Conservation (phyloP, 192 early-diverging fungal species). For the Coemansia aciculifera region DNA sequence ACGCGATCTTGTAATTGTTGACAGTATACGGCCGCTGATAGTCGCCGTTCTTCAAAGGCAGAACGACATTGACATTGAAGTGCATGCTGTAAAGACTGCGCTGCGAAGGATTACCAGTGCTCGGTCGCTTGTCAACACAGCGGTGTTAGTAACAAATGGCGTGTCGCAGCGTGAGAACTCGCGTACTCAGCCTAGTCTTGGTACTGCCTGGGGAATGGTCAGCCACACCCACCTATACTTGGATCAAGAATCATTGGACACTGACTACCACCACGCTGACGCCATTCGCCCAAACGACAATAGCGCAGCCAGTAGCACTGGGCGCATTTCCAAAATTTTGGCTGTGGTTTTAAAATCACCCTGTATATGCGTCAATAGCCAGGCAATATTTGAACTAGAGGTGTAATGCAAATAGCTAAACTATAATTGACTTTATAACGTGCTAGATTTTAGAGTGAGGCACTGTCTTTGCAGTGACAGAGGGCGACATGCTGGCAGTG, state of each 20-base stretch:
- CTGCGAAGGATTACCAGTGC: conserved; percentile 21
- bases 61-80: conserved; percentile 18
- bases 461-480: background rate
- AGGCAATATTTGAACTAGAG: conserved; percentile 6
- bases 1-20: conserved; percentile 36
- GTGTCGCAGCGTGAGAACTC: conserved; percentile 30
- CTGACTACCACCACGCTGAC: background rate
- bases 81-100: conserved; percentile 33
- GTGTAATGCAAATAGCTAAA: background rate
- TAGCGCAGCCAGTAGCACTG: background rate
- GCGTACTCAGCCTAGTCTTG: conserved; percentile 37
- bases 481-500: conserved; percentile 1
- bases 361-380: conserved; percentile 2
- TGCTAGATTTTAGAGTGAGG: background rate
- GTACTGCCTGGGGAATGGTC: conserved; percentile 29
- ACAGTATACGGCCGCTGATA: conserved; percentile 39
- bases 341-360: conserved; percentile 32
- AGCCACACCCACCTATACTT: conserved; percentile 38
- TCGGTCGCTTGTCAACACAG: background rate
- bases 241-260: background rate
- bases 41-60: conserved; percentile 25
- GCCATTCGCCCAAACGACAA: background rate
- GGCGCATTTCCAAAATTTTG: background rate
- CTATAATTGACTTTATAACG: background rate
- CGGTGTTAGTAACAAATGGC: conserved; percentile 40